Conservation (phyloP, 139 green algal genomes). For the Spirogloea muscicola region DNA sequence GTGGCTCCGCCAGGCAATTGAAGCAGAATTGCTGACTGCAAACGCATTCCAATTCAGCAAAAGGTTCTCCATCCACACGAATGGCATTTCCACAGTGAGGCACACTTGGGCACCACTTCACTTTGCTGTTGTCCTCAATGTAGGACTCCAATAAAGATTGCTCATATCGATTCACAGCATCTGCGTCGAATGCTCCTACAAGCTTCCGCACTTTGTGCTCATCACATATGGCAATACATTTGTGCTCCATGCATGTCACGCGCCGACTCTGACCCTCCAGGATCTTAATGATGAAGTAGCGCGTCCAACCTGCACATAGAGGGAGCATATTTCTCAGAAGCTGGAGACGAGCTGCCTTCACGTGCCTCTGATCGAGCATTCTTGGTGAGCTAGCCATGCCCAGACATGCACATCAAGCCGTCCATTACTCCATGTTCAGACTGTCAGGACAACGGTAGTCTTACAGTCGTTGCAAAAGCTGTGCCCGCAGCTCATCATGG, state of each 20-base stretch:
- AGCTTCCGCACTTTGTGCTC: constrained; percentile 53
- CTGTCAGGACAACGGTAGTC: no score
- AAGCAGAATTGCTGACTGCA: constrained; percentile 83
- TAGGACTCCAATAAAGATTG: constrained; percentile 60
- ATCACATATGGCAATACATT: constrained; percentile 72
- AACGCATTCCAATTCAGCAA: constrained; percentile 69
- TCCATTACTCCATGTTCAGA: no score
- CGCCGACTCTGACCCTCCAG: constrained; percentile 61
- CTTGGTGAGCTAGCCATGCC: no score
- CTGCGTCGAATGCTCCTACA: constrained; percentile 32
- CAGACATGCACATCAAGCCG: no score
- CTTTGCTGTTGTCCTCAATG: constrained; percentile 65
- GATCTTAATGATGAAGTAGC: constrained; percentile 74
- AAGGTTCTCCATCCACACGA: constrained; percentile 56
- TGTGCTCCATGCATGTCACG: constrained; percentile 68
- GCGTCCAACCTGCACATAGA: constrained; percentile 61
- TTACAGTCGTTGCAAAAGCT: constrained; percentile 74
- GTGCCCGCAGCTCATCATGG: constrained; percentile 77
- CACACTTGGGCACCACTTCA: constrained; percentile 52
- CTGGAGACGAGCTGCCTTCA: no score
- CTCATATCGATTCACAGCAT: constrained; percentile 59
- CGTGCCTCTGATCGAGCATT: no score
- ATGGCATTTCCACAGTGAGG: constrained; percentile 46
- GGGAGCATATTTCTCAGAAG: no score
- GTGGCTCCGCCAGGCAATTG: constrained; percentile 68